These are phyloP conservation scores for Curvularia verruculosa DNA, from an alignment of 2,329 filamentous ascomycete species.

Conservation along the genomic window DNA sequence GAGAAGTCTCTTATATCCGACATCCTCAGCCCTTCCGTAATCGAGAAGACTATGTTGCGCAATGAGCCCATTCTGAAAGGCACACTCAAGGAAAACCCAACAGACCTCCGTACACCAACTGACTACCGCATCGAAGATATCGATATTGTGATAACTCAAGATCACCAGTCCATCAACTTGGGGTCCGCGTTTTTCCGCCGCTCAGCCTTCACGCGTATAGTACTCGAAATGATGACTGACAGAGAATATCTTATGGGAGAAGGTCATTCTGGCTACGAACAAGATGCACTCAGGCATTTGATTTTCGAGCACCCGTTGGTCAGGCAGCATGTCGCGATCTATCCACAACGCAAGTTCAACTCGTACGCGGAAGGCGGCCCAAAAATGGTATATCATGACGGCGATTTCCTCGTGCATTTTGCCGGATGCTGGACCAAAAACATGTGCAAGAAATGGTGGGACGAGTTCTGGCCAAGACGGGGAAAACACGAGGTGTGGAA, in stretches of 20 bases:
- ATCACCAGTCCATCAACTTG: constrained; percentile 51
- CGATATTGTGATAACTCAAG: constrained; percentile 50
- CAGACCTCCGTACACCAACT: constrained; percentile 35
- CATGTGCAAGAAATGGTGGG: constrained; percentile 32
- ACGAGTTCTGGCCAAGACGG: constrained; percentile 46
- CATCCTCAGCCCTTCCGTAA: constrained; percentile 44
- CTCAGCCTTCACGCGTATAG: constrained; percentile 44
- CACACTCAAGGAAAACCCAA: constrained; percentile 35
- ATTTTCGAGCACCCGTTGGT: constrained; percentile 47
- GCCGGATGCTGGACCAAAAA: constrained; percentile 47
- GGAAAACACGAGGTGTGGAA: constrained; percentile 35
- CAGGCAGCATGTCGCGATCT: constrained; percentile 48
- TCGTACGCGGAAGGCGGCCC: constrained; percentile 45
- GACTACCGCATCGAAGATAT: constrained; percentile 43
- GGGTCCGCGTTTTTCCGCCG: constrained; percentile 50
- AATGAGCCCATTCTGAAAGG: constrained; percentile 36
- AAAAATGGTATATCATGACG: constrained; percentile 48
- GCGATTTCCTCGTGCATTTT: constrained; percentile 50
- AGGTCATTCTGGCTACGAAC: constrained; percentile 45
- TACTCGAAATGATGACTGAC: constrained; percentile 51
- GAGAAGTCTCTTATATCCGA: constrained; percentile 39
- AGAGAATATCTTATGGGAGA: constrained; percentile 44
- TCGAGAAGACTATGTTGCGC: constrained; percentile 37
- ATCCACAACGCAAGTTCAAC: constrained; percentile 48
- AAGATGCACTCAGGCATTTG: constrained; percentile 46